phyloP scores from a whole-genome alignment of 768 basidiomycete species.

The Lentinula lateritia region DNA sequence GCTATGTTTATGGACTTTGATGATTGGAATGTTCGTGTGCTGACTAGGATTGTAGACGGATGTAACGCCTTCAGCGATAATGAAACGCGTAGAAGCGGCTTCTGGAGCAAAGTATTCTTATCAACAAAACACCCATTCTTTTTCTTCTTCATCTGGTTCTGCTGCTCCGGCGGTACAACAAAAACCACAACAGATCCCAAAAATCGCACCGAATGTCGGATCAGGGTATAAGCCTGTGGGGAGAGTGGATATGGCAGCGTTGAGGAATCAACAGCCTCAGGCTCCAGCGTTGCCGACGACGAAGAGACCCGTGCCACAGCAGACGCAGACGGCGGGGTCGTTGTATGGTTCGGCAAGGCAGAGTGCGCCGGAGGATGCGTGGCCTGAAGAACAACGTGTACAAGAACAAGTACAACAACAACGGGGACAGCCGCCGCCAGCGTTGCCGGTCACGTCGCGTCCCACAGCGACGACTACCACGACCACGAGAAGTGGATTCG shows the following conservation, averaged over 20 bases:
- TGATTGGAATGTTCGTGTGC: no score
- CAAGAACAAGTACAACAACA: conserved; percentile 1
- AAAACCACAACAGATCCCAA: conserved; percentile 37
- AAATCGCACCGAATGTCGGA: conserved; percentile 36
- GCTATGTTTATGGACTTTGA: background rate
- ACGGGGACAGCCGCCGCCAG: conserved; percentile 29
- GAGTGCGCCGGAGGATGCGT: conserved; percentile 49
- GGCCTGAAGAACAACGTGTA: conserved; percentile 45
- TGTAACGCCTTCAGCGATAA: conserved; percentile 73
- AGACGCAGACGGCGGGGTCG: conserved; percentile 32
- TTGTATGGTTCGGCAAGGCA: conserved; percentile 31
- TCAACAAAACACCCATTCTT: conserved; percentile 72
- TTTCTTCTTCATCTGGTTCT: no score
- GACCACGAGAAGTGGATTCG: conserved; percentile 25
- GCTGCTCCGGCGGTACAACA: no score
- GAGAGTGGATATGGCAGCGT: conserved; percentile 58
- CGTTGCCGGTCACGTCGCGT: conserved; percentile 39
- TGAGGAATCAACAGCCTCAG: conserved; percentile 37
- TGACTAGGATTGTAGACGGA: conserved; percentile 48
- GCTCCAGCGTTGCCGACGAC: conserved; percentile 32
- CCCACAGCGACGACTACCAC: conserved; percentile 8
- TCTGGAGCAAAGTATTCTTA: conserved; percentile 88
- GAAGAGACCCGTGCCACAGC: conserved; percentile 24
- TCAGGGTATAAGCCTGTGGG: conserved; percentile 75
- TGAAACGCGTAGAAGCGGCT: conserved; percentile 81